These are phyloP conservation scores for Gynochthodes officinalis DNA, from an alignment of 257 asterid genomes.

Conservation along the genomic window DNA sequence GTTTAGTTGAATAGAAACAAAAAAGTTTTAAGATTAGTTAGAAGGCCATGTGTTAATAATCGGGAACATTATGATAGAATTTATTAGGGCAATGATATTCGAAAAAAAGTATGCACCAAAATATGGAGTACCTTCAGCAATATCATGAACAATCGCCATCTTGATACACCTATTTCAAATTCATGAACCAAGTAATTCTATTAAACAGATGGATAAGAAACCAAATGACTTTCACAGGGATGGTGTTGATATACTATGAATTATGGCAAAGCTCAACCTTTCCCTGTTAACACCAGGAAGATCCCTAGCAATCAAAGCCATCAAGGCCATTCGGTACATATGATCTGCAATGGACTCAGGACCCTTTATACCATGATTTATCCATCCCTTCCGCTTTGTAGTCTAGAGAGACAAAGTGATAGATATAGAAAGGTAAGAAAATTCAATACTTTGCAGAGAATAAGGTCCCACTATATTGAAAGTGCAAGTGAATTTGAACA, in stretches of 20 bases:
- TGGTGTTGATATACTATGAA: neutral
- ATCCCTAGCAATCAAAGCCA: constrained; percentile 86
- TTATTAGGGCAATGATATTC: too few relatives aligned
- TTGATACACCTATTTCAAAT: constrained; percentile 73
- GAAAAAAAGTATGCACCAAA: too few relatives aligned
- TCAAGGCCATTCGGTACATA: constrained; percentile 94
- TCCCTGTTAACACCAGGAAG: constrained; percentile 87
- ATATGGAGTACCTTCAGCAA: constrained; percentile 75
- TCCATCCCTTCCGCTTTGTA: constrained; percentile 95
- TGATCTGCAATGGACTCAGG: constrained; percentile 97
- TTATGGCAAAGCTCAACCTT: constrained; percentile 47
- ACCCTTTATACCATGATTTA: constrained; percentile 80
- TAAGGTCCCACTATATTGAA: neutral
- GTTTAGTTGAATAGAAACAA: neutral
- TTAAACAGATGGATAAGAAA: neutral
- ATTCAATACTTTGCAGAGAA: neutral
- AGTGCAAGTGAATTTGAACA: neutral
- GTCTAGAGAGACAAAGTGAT: constrained; percentile 39
- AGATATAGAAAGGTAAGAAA: neutral
- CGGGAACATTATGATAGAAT: neutral
- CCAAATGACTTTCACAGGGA: constrained; percentile 1
- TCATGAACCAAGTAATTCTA: constrained; percentile 8
- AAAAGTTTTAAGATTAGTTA: neutral
- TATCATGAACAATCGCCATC: constrained; percentile 91
- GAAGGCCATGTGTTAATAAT: neutral